phyloP scores from a whole-genome alignment of 2,329 filamentous ascomycete species.

The Hawksworthiomyces lignivorus region DNA sequence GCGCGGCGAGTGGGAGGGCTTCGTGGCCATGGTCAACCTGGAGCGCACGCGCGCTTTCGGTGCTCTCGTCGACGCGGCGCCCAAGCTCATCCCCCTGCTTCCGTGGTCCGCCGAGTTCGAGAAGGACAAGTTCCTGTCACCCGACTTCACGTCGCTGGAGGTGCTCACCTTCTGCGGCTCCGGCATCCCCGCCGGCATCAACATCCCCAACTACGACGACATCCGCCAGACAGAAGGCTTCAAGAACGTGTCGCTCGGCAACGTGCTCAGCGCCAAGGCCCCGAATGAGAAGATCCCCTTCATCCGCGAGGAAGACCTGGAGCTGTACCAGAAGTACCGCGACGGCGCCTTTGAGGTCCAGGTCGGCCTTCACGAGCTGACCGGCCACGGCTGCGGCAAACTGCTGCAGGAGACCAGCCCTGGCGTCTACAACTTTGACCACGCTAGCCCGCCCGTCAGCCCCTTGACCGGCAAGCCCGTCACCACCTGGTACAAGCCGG shows the following conservation, averaged over 20 bases:
- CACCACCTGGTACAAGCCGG: conserved; percentile 84
- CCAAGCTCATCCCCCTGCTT: conserved; percentile 76
- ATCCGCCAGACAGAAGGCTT: conserved; percentile 79
- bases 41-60: conserved; percentile 85
- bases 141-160: conserved; percentile 92
- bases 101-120: conserved; percentile 88
- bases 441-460: conserved; percentile 69
- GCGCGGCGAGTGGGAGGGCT: conserved; percentile 78
- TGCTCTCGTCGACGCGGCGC: conserved; percentile 73
- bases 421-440: conserved; percentile 83
- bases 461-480: conserved; percentile 73
- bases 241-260: conserved; percentile 91
- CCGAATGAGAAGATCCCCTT: conserved; percentile 91
- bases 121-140: conserved; percentile 90
- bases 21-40: conserved; percentile 77
- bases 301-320: conserved; percentile 69
- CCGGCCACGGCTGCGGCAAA: conserved; percentile 84
- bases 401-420: conserved; percentile 80
- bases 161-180: conserved; percentile 72
- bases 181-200: conserved; percentile 61
- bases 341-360: conserved; percentile 91
- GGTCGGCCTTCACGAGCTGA: conserved; percentile 87
- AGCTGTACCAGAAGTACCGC: conserved; percentile 72
- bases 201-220: conserved; percentile 65
- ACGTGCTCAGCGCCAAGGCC: conserved; percentile 84